Conservation (phyloP, 2,329 filamentous ascomycete species). For the Stachybotrys echinatus region DNA sequence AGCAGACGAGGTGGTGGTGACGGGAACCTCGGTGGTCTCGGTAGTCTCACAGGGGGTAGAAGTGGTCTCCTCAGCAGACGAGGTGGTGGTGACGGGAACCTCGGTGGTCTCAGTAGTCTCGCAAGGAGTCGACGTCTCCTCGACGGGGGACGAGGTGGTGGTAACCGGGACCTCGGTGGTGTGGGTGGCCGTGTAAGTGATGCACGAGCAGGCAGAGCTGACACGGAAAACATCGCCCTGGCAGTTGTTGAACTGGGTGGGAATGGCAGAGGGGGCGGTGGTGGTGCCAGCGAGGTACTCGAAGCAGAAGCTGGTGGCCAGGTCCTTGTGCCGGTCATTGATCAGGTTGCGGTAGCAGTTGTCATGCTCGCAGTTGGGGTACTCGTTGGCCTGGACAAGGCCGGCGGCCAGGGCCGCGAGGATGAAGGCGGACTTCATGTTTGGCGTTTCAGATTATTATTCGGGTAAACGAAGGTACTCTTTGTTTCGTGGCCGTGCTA, state of each 20-base stretch:
- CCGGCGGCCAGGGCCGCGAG: not conserved
- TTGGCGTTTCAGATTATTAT: not conserved
- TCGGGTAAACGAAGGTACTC: conserved; percentile 1
- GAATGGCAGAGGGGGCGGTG: not conserved
- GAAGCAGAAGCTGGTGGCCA: conserved; percentile 15
- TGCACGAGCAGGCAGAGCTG: conserved; percentile 3
- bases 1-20: conserved; percentile 1
- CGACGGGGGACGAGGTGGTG: not conserved
- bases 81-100: not conserved
- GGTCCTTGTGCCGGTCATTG: conserved; percentile 13
- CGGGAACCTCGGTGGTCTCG: conserved; percentile 2
- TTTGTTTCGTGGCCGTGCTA: not conserved
- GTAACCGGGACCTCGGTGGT: not conserved
- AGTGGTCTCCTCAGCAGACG: not conserved
- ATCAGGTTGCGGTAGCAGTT: conserved; percentile 21
- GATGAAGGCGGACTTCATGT: not conserved
- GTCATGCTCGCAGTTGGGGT: conserved; percentile 5
- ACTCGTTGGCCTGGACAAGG: not conserved
- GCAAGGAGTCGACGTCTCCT: not conserved
- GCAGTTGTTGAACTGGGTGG: conserved; percentile 1
- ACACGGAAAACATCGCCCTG: not conserved
- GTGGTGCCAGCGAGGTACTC: conserved; percentile 10
- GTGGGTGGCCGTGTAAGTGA: conserved; percentile 3
- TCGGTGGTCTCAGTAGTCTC: not conserved
- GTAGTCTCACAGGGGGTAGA: not conserved